Percentiles rank a stretch among this genome's conserved stretches.
Conservation (phyloP, 1,139 yeast genomes). For the Suhomyces anneliseae region DNA sequence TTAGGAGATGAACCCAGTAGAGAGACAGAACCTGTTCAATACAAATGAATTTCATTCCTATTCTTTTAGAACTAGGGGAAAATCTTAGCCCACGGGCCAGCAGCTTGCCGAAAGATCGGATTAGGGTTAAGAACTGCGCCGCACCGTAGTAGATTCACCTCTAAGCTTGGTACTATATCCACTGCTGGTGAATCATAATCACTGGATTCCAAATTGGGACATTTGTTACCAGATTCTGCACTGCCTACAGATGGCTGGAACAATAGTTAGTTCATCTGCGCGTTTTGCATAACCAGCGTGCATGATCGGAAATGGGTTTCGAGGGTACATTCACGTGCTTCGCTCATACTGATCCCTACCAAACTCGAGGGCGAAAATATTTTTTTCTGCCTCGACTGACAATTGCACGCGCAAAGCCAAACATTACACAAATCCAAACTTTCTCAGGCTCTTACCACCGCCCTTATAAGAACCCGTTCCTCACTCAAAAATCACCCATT, state of each 20-base stretch:
- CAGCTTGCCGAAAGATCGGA: neutral
- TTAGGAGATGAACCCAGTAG: neutral
- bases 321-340: no score
- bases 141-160: neutral
- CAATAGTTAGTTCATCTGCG: conserved; percentile 1
- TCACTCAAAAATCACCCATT: neutral
- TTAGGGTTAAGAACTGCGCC: neutral
- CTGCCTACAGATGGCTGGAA: conserved; percentile 1
- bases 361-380: neutral
- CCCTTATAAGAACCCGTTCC: conserved; percentile 3
- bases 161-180: neutral
- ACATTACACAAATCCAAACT: conserved; percentile 6
- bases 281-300: conserved; percentile 2
- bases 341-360: no score
- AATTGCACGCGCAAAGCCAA: conserved; percentile 5
- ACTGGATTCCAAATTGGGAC: conserved; percentile 1
- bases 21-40: neutral
- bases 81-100: neutral
- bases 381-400: neutral
- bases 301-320: neutral
- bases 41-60: neutral
- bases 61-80: neutral
- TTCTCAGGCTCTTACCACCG: neutral
- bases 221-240: conserved; percentile 1
- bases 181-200: neutral